Evolutionary conservation across 2,329 filamentous ascomycete genomes (phyloP).

Genomic region (Davidsoniella eucalypti): DNA sequence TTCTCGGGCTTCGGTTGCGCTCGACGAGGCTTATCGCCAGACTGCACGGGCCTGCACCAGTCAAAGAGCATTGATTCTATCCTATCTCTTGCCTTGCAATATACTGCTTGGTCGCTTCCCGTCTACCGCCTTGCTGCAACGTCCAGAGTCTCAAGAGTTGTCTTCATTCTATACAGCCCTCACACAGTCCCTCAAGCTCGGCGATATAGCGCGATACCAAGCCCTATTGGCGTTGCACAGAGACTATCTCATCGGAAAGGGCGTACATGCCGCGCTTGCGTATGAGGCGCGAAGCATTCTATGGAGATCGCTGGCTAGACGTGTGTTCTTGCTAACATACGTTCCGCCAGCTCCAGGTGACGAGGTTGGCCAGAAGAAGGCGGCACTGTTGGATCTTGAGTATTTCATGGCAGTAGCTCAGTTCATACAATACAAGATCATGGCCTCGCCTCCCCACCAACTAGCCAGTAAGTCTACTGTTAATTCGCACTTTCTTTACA

Average conservation of each 20-base stretch:
- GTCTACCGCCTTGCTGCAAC: slow-evolving; percentile 44
- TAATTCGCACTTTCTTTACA: not conserved
- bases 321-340: slow-evolving; percentile 63
- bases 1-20: slow-evolving; percentile 53
- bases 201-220: slow-evolving; percentile 61
- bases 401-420: slow-evolving; percentile 48
- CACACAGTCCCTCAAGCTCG: slow-evolving; percentile 52
- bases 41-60: slow-evolving; percentile 42
- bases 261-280: slow-evolving; percentile 57
- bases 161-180: slow-evolving; percentile 54
- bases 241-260: slow-evolving; percentile 59
- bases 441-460: slow-evolving; percentile 23
- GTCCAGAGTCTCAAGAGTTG: slow-evolving; percentile 52
- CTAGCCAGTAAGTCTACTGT: slow-evolving; percentile 5
- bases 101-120: slow-evolving; percentile 76
- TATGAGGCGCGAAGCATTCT: slow-evolving; percentile 67
- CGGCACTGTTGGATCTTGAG: slow-evolving; percentile 58
- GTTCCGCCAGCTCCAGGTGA: slow-evolving; percentile 39
- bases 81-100: slow-evolving; percentile 69
- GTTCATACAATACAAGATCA: slow-evolving; percentile 47
- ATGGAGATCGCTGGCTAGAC: slow-evolving; percentile 68
- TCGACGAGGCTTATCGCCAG: slow-evolving; percentile 68
- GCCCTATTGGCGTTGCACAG: slow-evolving; percentile 46
- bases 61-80: slow-evolving; percentile 66
- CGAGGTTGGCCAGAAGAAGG: slow-evolving; percentile 38